A percentile compares a stretch with the other conserved stretches of the same genome.
phyloP scores from a whole-genome alignment of 768 basidiomycete genomes.

The Megacollybia marginata region DNA sequence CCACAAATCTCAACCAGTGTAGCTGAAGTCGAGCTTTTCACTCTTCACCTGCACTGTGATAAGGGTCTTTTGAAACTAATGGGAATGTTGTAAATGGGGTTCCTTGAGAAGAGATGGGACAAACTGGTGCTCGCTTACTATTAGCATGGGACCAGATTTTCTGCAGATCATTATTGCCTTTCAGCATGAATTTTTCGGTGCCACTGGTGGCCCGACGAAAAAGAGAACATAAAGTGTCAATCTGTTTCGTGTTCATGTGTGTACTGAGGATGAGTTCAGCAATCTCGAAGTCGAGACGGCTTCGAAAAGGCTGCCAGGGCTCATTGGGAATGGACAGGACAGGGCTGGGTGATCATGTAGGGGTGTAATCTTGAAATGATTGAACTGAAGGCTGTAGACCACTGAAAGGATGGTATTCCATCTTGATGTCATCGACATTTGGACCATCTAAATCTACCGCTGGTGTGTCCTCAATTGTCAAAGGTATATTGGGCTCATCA shows the following conservation, averaged over 20 bases:
- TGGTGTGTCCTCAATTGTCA: no score
- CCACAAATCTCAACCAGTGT: conserved; percentile 15
- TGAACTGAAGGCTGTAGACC: conserved; percentile 2
- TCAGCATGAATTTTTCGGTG: conserved; percentile 5
- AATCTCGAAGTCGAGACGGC: conserved; percentile 20
- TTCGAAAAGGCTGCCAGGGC: conserved; percentile 20
- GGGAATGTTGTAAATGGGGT: not conserved
- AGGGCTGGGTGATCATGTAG: not conserved
- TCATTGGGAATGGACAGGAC: conserved; percentile 7
- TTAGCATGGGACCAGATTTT: conserved; percentile 4
- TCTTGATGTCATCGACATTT: conserved; percentile 16
- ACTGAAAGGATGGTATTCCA: conserved; percentile 17
- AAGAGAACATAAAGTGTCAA: conserved; percentile 12
- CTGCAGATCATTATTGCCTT: conserved; percentile 4
- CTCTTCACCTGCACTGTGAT: conserved; percentile 11
- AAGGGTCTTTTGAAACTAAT: conserved; percentile 1
- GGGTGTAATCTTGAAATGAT: conserved; percentile 10
- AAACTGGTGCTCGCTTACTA: not conserved
- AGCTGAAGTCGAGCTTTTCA: conserved; percentile 3
- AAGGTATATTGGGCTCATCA: no score
- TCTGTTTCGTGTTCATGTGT: conserved; percentile 11
- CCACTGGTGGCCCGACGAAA: conserved; percentile 3
- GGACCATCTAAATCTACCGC: no score
- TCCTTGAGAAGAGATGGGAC: not conserved
- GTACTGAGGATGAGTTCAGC: conserved; percentile 16